Evolutionary conservation across 495 filamentous ascomycete genomes (phyloP).

Genomic region (Hypomontagnella monticulosa): DNA sequence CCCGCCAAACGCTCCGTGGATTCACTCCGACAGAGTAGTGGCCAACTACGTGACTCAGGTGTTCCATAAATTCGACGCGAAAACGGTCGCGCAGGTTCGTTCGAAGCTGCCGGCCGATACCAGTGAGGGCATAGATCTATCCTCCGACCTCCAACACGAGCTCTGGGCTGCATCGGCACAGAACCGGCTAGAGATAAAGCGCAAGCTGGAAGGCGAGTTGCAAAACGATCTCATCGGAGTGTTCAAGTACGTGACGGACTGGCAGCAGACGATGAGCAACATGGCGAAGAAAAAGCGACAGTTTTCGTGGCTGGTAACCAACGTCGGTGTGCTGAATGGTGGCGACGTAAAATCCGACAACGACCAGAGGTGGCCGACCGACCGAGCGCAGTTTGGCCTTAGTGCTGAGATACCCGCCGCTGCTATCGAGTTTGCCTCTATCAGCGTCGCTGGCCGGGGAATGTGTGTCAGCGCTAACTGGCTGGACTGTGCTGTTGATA

Average conservation of each 20-base stretch:
- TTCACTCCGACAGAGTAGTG: slow-evolving; percentile 24
- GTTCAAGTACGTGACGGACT: slow-evolving; percentile 32
- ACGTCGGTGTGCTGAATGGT: slow-evolving; percentile 36
- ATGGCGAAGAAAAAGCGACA: slow-evolving; percentile 32
- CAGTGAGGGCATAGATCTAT: too few species aligned
- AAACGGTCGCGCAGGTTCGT: slow-evolving; percentile 25
- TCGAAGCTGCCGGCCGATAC: neutral
- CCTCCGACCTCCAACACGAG: neutral
- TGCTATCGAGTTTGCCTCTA: slow-evolving; percentile 30
- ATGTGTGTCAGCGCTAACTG: slow-evolving; percentile 35
- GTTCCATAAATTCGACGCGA: slow-evolving; percentile 11
- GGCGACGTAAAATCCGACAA: neutral
- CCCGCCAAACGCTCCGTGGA: slow-evolving; percentile 21
- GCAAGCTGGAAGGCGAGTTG: slow-evolving; percentile 27
- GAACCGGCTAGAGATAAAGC: slow-evolving; percentile 18
- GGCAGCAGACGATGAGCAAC: slow-evolving; percentile 23
- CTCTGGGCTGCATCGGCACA: slow-evolving; percentile 19
- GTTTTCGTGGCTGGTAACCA: slow-evolving; percentile 41
- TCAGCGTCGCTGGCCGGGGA: slow-evolving; percentile 26
- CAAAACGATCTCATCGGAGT: slow-evolving; percentile 34
- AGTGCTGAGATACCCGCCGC: slow-evolving; percentile 39
- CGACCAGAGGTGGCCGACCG: slow-evolving; percentile 29
- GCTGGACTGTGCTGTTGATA: slow-evolving; percentile 37
- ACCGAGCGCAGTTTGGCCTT: slow-evolving; percentile 32
- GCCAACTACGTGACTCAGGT: slow-evolving; percentile 32